Percentiles rank a stretch among this genome's conserved stretches.
These are phyloP conservation scores for Raphanus raphanistrum DNA, from an alignment of 345 rosid genomes.

Conservation along the genomic window DNA sequence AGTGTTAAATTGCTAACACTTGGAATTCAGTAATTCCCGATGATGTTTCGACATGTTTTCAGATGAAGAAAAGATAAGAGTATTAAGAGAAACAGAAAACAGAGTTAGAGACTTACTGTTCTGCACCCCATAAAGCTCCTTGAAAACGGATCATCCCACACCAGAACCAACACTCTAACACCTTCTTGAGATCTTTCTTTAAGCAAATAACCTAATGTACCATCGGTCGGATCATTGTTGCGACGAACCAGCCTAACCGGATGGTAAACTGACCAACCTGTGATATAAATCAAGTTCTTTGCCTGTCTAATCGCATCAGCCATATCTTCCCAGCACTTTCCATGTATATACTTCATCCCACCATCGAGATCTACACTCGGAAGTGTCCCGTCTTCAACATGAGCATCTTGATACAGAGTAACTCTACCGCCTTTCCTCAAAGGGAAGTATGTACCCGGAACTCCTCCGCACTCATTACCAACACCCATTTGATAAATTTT, in stretches of 20 bases:
- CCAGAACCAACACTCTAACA: constrained; percentile 83
- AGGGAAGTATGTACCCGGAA: constrained; percentile 83
- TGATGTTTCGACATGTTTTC: no score
- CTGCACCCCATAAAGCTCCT: constrained; percentile 59
- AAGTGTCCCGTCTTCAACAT: constrained; percentile 50
- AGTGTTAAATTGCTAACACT: no score
- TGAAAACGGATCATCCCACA: constrained; percentile 97
- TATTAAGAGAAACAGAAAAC: no score
- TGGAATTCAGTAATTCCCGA: no score
- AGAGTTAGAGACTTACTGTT: constrained; percentile 40
- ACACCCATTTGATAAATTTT: constrained; percentile 3
- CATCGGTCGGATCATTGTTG: constrained; percentile 38
- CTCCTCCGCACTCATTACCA: constrained; percentile 60
- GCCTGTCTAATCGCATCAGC: constrained; percentile 74
- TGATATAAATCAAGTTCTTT: constrained; percentile 68
- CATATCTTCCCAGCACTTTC: constrained; percentile 77
- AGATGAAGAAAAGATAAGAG: no score
- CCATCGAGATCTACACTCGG: no score
- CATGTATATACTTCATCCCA: constrained; percentile 43
- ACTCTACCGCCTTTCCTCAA: constrained; percentile 75
- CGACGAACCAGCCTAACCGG: constrained; percentile 62
- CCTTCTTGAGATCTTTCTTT: constrained; percentile 87
- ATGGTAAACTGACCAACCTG: constrained; percentile 87
- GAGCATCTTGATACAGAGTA: constrained; percentile 91
- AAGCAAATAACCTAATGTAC: constrained; percentile 70